phyloP scores from a whole-genome alignment of 1,284 basidiomycete genomes.

The Irpex sp. region DNA sequence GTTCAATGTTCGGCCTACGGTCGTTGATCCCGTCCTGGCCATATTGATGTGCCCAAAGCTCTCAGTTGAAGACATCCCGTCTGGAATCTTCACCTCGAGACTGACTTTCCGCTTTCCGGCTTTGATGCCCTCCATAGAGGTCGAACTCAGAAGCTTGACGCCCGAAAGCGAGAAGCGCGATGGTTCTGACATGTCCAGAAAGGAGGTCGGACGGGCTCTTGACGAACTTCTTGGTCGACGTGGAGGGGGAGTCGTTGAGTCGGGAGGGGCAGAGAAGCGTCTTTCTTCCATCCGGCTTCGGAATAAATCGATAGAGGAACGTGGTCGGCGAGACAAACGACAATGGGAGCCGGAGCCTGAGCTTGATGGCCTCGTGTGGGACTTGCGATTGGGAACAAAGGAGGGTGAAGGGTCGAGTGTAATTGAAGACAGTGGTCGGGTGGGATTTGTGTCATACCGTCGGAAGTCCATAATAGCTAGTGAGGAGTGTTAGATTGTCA shows the following conservation, averaged over 20 bases:
- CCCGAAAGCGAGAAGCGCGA: background rate
- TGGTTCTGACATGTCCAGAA: background rate
- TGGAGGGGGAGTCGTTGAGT: background rate
- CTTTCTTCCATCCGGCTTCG: background rate
- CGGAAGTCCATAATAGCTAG: background rate
- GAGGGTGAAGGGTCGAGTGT: background rate
- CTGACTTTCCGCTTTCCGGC: background rate
- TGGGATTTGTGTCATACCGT: background rate
- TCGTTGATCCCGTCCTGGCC: background rate
- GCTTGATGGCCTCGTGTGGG: background rate
- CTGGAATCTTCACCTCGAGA: background rate
- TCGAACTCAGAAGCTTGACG: background rate
- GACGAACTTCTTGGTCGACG: background rate
- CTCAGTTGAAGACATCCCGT: background rate
- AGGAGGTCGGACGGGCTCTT: background rate
- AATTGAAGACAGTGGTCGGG: background rate
- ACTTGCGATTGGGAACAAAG: background rate
- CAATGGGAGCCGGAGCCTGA: background rate
- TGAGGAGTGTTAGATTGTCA: background rate
- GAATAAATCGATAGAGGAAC: background rate
- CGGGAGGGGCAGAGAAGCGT: background rate
- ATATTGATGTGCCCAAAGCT: background rate
- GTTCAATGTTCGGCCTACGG: constrained; percentile 1
- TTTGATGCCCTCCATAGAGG: background rate
- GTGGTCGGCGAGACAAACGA: constrained; percentile 1